A percentile compares a stretch with the other conserved stretches of the same genome.
phyloP scores from a whole-genome alignment of 305 asterid species.

The Fraxinus floribunda region DNA sequence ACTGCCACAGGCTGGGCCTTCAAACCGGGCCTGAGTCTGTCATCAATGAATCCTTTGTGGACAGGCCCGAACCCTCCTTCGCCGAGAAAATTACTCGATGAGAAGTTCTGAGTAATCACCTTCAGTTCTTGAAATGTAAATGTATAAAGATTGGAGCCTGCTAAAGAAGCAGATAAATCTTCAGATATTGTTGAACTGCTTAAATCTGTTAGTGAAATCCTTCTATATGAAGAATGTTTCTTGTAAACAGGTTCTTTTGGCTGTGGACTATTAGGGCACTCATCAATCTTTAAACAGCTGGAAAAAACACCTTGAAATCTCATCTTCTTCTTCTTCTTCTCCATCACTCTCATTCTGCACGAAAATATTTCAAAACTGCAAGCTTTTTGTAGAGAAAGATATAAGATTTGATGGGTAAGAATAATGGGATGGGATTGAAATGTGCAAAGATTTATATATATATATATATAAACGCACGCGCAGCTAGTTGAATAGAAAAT shows the following conservation, averaged over 20 bases:
- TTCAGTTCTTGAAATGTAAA: conserved; percentile 78
- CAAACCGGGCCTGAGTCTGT: conserved; percentile 66
- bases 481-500: not conserved
- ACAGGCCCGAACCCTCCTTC: conserved; percentile 98
- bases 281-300: conserved; percentile 20
- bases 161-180: conserved; percentile 69
- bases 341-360: conserved; percentile 17
- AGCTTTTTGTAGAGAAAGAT: not conserved
- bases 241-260: conserved; percentile 23
- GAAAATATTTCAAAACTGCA: not conserved
- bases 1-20: conserved; percentile 97
- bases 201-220: conserved; percentile 58
- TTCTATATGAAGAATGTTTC: conserved; percentile 41
- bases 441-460: not conserved
- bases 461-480: not conserved
- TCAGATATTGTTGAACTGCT: conserved; percentile 65
- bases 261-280: conserved; percentile 10
- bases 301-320: conserved; percentile 26
- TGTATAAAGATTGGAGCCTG: conserved; percentile 63
- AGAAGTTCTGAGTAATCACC: conserved; percentile 70
- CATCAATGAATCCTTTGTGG: conserved; percentile 89
- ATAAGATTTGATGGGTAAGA: not conserved
- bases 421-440: conserved; percentile 8
- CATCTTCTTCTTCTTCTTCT: conserved; percentile 27
- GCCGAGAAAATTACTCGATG: conserved; percentile 71